These are phyloP conservation scores for Chamaenerion angustifolium DNA, from an alignment of 345 rosid genomes.

Conservation along the genomic window DNA sequence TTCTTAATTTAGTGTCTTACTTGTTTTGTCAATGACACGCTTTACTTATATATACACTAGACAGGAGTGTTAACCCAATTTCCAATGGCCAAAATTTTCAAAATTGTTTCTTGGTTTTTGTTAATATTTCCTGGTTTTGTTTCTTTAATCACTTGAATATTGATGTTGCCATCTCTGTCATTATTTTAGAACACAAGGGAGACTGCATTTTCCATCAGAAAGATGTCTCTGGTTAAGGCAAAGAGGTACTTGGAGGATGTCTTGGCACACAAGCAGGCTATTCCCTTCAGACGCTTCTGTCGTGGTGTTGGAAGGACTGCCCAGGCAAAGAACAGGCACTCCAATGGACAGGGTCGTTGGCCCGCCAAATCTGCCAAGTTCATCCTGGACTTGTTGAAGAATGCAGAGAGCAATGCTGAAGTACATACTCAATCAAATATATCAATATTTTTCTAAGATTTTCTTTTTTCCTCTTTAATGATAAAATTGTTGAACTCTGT, in stretches of 20 bases:
- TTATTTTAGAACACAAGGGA: slow-evolving; percentile 52
- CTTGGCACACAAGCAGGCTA: slow-evolving; percentile 62
- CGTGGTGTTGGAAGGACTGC: slow-evolving; percentile 70
- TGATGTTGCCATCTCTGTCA: not conserved
- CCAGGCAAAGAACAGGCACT: slow-evolving; percentile 67
- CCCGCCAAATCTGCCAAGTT: slow-evolving; percentile 34
- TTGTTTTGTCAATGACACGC: too few species aligned
- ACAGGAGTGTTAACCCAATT: too few species aligned
- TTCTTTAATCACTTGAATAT: not conserved
- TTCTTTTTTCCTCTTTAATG: not conserved
- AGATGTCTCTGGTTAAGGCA: slow-evolving; percentile 50
- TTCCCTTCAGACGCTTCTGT: slow-evolving; percentile 59
- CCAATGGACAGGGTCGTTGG: slow-evolving; percentile 84
- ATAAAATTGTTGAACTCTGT: not conserved
- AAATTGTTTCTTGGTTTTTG: too few species aligned
- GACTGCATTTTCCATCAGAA: slow-evolving; percentile 48
- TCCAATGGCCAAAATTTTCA: too few species aligned
- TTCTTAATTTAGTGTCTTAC: too few species aligned
- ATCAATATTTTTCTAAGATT: too few species aligned
- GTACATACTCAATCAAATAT: slow-evolving; percentile 5
- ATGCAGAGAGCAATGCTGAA: slow-evolving; percentile 46
- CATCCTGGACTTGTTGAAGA: slow-evolving; percentile 33
- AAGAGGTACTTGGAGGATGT: slow-evolving; percentile 75
- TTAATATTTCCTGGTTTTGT: too few species aligned
- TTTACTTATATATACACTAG: too few species aligned